A percentile compares a stretch with the other conserved stretches of the same genome.
These are phyloP conservation scores for Chlorella sp. DNA, from an alignment of 139 green algal genomes.

Conservation along the genomic window DNA sequence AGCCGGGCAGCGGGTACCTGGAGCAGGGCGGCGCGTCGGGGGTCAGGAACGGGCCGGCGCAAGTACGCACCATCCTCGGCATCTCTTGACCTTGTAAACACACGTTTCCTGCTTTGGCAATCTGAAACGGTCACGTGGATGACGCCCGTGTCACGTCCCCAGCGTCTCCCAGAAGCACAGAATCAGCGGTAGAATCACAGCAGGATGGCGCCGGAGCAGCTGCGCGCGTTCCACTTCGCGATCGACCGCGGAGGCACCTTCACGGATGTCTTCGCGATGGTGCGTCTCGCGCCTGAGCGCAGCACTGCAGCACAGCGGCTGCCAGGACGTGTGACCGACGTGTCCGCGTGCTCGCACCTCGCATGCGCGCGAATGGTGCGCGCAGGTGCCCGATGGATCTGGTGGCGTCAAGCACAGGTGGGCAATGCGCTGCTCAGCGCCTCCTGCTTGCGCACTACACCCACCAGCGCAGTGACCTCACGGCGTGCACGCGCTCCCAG, in stretches of 20 bases:
- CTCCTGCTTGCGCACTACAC: background rate
- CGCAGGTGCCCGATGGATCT: slow-evolving; percentile 40
- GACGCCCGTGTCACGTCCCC: too few species aligned
- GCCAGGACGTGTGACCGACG: too few species aligned
- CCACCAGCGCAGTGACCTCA: too few species aligned
- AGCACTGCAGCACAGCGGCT: too few species aligned
- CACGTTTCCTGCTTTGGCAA: too few species aligned
- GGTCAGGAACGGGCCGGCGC: slow-evolving; percentile 62
- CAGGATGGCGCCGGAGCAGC: too few species aligned
- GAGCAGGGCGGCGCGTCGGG: slow-evolving; percentile 20
- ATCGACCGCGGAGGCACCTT: slow-evolving; percentile 98
- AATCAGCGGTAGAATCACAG: too few species aligned
- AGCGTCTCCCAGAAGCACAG: too few species aligned
- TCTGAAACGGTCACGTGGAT: too few species aligned
- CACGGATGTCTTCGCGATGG: slow-evolving; percentile 95
- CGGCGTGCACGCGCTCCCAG: too few species aligned
- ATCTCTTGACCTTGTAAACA: slow-evolving; percentile 50
- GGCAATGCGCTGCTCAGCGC: background rate
- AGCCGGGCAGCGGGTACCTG: slow-evolving; percentile 56
- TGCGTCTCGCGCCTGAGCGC: slow-evolving; percentile 10
- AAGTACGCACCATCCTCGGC: slow-evolving; percentile 76
- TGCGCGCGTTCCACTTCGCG: slow-evolving; percentile 79
- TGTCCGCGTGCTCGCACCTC: background rate
- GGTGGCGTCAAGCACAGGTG: slow-evolving; percentile 36
- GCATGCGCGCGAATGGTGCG: background rate